Evolutionary conservation across 306 rosid species (phyloP).

Genomic region (Quercus wislizeni): DNA sequence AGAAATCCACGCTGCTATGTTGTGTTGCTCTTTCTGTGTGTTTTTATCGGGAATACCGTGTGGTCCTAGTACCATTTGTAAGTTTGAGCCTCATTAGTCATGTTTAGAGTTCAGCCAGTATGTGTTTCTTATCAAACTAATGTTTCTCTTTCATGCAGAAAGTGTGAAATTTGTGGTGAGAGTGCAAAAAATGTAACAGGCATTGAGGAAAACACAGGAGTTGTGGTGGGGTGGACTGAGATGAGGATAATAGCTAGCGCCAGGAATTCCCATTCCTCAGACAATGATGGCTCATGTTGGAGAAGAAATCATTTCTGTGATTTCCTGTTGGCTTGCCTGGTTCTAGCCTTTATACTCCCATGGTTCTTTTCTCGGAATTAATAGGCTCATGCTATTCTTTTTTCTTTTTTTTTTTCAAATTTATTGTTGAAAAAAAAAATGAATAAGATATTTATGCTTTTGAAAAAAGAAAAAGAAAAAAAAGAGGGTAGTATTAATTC

Average conservation of each 20-base stretch:
- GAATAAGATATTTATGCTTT: background rate
- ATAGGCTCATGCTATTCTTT: background rate
- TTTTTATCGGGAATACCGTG: no score
- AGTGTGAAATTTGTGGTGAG: conserved; percentile 30
- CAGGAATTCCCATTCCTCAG: background rate
- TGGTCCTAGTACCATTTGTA: no score
- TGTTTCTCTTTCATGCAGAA: conserved; percentile 3
- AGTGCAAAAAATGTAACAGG: conserved; percentile 19
- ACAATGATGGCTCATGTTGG: background rate
- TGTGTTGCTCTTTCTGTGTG: no score
- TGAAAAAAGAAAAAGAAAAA: background rate
- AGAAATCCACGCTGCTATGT: no score
- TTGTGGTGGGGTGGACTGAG: background rate
- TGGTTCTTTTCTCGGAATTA: conserved; percentile 14
- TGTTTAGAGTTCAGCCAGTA: background rate
- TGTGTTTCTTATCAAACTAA: background rate
- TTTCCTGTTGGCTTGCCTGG: conserved; percentile 11
- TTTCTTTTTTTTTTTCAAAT: background rate
- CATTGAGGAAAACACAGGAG: background rate
- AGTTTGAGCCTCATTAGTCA: background rate
- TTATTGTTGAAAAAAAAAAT: background rate
- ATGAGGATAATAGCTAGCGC: background rate
- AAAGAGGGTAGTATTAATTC: background rate
- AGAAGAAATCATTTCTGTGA: conserved; percentile 10
- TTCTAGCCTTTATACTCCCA: conserved; percentile 14